Evolutionary conservation across 2,329 filamentous ascomycete species (phyloP).

Genomic region (Colletotrichum sp.): DNA sequence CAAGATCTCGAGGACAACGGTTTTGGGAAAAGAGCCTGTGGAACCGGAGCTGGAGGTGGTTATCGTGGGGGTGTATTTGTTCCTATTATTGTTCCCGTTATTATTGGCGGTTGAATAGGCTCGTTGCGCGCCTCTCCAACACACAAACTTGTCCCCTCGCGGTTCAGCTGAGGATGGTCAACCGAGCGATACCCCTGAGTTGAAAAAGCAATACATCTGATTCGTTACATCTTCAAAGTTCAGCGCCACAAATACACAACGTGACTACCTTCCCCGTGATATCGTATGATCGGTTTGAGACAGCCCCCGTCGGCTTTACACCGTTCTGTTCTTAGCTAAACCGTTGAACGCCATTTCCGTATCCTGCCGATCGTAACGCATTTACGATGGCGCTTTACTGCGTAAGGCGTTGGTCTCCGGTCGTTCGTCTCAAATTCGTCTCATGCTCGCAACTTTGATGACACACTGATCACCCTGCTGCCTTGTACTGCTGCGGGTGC

Average conservation of each 20-base stretch:
- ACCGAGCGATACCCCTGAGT: background rate
- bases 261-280: background rate
- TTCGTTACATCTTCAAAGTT: background rate
- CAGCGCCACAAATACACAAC: fast-evolving
- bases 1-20: background rate
- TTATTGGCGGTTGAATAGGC: background rate
- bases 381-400: background rate
- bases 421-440: background rate
- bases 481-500: background rate
- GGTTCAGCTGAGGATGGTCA: background rate
- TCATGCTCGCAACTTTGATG: background rate
- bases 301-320: background rate
- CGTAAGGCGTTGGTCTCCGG: too few relatives aligned
- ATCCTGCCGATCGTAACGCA: background rate
- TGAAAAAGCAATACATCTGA: background rate
- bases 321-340: background rate
- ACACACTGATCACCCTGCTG: background rate
- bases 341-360: background rate
- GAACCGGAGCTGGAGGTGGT: background rate
- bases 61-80: background rate
- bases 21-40: background rate
- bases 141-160: background rate
- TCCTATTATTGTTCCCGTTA: background rate
- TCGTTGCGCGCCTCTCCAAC: background rate
- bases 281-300: background rate